Conservation (phyloP, 768 basidiomycete species). For the Udeniomyces megalosporus region DNA sequence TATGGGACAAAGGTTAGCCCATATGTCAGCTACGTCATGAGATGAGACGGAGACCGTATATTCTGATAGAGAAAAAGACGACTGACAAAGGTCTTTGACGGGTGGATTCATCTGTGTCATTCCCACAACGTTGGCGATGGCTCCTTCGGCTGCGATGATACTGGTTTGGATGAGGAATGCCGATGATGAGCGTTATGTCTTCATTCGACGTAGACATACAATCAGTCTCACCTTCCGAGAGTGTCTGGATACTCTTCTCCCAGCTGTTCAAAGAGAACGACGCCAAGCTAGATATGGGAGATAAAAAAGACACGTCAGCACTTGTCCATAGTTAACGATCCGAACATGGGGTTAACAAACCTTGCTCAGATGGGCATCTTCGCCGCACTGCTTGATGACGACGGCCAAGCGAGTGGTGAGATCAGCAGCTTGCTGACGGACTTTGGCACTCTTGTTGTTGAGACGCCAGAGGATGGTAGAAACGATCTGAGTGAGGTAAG, state of each 20-base stretch:
- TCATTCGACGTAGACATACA: background rate
- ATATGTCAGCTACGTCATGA: too few relatives aligned
- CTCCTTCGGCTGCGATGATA: conserved; percentile 96
- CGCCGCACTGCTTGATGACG: conserved; percentile 97
- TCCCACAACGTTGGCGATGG: conserved; percentile 97
- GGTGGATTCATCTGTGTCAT: conserved; percentile 99
- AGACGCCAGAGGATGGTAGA: conserved; percentile 98
- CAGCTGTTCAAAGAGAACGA: conserved; percentile 93
- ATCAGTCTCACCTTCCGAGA: conserved; percentile 44
- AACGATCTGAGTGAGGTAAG: conserved; percentile 95
- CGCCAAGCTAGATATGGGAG: conserved; percentile 41
- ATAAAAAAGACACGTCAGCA: background rate
- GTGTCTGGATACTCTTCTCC: conserved; percentile 99
- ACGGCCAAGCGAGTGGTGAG: conserved; percentile 86
- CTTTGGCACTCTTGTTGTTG: conserved; percentile 99
- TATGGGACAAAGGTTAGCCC: background rate
- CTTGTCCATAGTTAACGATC: background rate
- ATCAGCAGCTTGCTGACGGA: conserved; percentile 98
- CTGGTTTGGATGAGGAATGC: conserved; percentile 36
- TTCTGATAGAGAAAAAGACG: too few relatives aligned
- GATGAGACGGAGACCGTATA: too few relatives aligned
- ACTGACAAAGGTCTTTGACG: conserved; percentile 93
- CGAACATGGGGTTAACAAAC: background rate
- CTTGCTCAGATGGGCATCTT: conserved; percentile 87
- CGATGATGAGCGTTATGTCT: background rate